These are phyloP conservation scores for Domatiomyces catenatus DNA, from an alignment of 2,329 filamentous ascomycete species.

Conservation along the genomic window DNA sequence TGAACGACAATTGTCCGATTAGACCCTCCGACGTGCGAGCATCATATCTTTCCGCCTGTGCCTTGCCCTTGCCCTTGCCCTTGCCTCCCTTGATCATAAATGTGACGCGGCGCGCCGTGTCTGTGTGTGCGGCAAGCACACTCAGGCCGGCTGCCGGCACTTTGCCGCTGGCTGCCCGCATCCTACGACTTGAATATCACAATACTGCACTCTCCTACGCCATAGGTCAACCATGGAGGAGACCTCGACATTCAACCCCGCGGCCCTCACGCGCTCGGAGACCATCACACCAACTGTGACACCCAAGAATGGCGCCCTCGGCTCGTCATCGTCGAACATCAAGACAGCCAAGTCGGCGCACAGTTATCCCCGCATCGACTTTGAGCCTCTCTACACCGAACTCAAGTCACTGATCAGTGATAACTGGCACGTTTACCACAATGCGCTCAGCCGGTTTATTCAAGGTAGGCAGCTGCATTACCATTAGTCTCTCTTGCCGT, in stretches of 20 bases:
- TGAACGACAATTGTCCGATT: neutral
- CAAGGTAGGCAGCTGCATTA: conserved; percentile 30
- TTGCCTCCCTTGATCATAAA: neutral
- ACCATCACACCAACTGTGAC: conserved; percentile 10
- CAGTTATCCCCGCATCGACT: conserved; percentile 44
- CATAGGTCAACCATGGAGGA: neutral
- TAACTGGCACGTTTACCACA: conserved; percentile 46
- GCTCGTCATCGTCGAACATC: conserved; percentile 14
- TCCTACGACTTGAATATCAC: too few relatives aligned
- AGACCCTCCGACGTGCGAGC: neutral
- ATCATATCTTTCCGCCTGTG: neutral
- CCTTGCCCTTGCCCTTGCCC: neutral
- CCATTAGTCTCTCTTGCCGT: conserved; percentile 2
- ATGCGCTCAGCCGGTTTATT: conserved; percentile 41
- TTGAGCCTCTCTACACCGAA: conserved; percentile 47
- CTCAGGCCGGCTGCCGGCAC: neutral
- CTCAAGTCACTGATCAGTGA: conserved; percentile 45
- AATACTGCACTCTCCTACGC: neutral
- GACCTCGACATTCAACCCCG: conserved; percentile 18
- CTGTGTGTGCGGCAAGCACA: neutral
- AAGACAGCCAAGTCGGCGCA: conserved; percentile 36
- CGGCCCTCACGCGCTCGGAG: conserved; percentile 19
- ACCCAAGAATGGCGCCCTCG: conserved; percentile 2
- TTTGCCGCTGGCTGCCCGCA: neutral
- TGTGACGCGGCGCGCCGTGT: neutral